Conservation (phyloP, 106 monocot species). For the Hemerocallis citrina region DNA sequence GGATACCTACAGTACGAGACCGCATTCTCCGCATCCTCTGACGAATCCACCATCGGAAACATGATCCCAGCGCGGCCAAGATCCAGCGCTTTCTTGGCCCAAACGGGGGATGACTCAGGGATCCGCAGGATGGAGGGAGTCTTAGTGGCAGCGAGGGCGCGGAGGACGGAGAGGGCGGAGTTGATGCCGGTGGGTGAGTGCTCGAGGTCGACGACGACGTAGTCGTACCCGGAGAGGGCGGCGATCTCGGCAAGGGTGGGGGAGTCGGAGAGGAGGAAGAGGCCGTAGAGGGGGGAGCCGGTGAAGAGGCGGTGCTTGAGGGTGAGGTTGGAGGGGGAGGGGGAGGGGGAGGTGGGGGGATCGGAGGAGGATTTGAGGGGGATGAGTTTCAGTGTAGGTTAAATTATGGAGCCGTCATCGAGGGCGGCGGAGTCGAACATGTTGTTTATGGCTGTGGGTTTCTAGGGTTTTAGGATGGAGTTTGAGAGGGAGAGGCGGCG, state of each 20-base stretch:
- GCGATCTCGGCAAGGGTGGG: slow-evolving; percentile 89
- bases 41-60: slow-evolving; percentile 58
- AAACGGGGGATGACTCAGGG: slow-evolving; percentile 50
- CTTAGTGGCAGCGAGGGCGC: slow-evolving; percentile 48
- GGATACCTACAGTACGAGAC: slow-evolving; percentile 73
- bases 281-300: slow-evolving; percentile 70
- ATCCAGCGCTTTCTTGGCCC: slow-evolving; percentile 93
- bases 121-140: slow-evolving; percentile 69
- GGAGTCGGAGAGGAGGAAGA: slow-evolving; percentile 76
- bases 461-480: too few species aligned
- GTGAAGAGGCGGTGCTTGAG: slow-evolving; percentile 71
- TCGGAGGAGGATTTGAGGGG: too few species aligned
- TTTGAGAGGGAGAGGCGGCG: too few species aligned
- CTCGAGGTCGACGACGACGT: slow-evolving; percentile 83
- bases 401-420: too few species aligned
- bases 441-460: too few species aligned
- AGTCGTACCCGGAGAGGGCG: slow-evolving; percentile 87
- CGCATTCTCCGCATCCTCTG: slow-evolving; percentile 36
- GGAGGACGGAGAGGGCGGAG: slow-evolving; percentile 58
- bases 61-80: slow-evolving; percentile 82
- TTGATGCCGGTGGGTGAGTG: slow-evolving; percentile 69
- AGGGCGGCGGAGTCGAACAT: too few species aligned
- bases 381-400: too few species aligned
- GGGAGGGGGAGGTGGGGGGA: slow-evolving; percentile 6
- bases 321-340: slow-evolving; percentile 4